Evolutionary conservation across 2,329 filamentous ascomycete genomes (phyloP).

Genomic region (Apiospora phragmitis): DNA sequence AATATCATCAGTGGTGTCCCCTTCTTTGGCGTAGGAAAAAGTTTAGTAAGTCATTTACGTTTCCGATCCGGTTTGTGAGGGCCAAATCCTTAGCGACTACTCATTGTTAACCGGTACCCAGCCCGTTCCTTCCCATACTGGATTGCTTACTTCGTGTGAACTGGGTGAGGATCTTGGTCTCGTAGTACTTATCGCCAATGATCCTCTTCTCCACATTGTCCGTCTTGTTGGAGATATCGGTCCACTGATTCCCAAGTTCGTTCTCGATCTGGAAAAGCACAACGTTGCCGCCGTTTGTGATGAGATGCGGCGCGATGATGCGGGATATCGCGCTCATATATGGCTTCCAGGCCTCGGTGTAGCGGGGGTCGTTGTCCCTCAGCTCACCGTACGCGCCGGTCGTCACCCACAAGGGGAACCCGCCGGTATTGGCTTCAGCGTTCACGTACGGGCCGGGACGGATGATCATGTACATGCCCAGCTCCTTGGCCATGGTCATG

Average conservation of each 20-base stretch:
- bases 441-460: slow-evolving; percentile 64
- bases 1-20: slow-evolving; percentile 16
- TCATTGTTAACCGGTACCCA: not conserved
- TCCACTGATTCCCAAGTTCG: slow-evolving; percentile 49
- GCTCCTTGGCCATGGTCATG: slow-evolving; percentile 52
- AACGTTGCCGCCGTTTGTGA: slow-evolving; percentile 59
- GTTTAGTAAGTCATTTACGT: slow-evolving; percentile 18
- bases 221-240: slow-evolving; percentile 39
- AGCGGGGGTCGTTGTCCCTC: slow-evolving; percentile 52
- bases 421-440: slow-evolving; percentile 62
- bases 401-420: slow-evolving; percentile 62
- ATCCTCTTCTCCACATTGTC: slow-evolving; percentile 55
- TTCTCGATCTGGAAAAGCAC: slow-evolving; percentile 60
- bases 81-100: slow-evolving; percentile 54
- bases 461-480: slow-evolving; percentile 56
- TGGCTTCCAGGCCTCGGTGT: slow-evolving; percentile 53
- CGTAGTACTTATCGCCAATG: slow-evolving; percentile 61
- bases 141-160: slow-evolving; percentile 47
- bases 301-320: slow-evolving; percentile 51
- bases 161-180: slow-evolving; percentile 61
- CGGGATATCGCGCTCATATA: slow-evolving; percentile 52
- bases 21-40: not conserved
- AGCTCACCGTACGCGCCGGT: slow-evolving; percentile 58
- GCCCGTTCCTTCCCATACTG: no score
- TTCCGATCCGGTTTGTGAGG: slow-evolving; percentile 49